A percentile compares a stretch with the other conserved stretches of the same genome.
These are phyloP conservation scores for Fomitopsis pinicola DNA, from an alignment of 1,284 basidiomycete genomes.

Conservation along the genomic window DNA sequence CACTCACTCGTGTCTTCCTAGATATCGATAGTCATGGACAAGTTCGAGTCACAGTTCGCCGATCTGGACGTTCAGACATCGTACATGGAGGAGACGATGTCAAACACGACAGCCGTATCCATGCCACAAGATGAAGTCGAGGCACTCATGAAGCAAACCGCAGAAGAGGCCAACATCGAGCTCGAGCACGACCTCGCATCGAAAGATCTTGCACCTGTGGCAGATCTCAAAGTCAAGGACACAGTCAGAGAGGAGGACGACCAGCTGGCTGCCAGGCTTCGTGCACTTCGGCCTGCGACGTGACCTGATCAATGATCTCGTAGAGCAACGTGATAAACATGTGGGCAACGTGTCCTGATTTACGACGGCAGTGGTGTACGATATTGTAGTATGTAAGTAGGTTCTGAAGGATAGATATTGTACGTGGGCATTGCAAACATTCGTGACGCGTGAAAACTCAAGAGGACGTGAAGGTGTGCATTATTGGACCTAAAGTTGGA, in stretches of 20 bases:
- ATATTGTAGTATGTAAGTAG: not conserved
- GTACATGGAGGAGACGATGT: slow-evolving; percentile 98
- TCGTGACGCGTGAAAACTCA: not conserved
- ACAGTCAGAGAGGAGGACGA: slow-evolving; percentile 74
- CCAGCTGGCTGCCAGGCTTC: slow-evolving; percentile 74
- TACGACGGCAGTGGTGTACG: not conserved
- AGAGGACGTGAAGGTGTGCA: not conserved
- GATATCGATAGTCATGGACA: slow-evolving; percentile 99
- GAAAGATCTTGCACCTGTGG: slow-evolving; percentile 52
- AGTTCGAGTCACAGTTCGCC: slow-evolving; percentile 95
- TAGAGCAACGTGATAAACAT: slow-evolving; percentile 1
- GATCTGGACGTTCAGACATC: slow-evolving; percentile 98
- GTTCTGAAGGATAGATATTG: slow-evolving; percentile 1
- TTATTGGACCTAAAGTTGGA: not conserved
- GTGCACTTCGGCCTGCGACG: slow-evolving; percentile 76
- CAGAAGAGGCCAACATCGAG: slow-evolving; percentile 97
- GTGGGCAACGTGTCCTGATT: not conserved
- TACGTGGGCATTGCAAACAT: not conserved
- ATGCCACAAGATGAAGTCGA: slow-evolving; percentile 99
- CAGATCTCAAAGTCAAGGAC: slow-evolving; percentile 53
- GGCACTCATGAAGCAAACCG: slow-evolving; percentile 86
- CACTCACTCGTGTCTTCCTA: slow-evolving; percentile 28
- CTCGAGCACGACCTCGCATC: slow-evolving; percentile 85
- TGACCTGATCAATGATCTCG: slow-evolving; percentile 26
- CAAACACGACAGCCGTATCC: slow-evolving; percentile 86